These are phyloP conservation scores for Thraustochytrium striatum DNA, from an alignment of 352 stramenopile species.

Conservation along the genomic window DNA sequence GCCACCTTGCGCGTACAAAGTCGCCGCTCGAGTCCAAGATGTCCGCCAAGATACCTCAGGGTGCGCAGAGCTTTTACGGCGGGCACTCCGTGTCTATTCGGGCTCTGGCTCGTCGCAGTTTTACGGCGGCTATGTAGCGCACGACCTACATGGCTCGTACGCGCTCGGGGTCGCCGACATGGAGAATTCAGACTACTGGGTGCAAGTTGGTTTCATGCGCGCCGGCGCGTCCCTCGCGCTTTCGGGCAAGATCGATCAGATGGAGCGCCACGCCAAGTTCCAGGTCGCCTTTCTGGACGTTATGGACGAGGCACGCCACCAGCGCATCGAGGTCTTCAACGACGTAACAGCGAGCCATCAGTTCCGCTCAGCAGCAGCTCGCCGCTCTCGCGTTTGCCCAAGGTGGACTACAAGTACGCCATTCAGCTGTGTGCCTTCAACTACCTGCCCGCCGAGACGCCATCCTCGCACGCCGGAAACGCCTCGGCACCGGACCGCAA, in stretches of 20 bases:
- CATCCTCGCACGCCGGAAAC: no score
- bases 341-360: conserved; percentile 36
- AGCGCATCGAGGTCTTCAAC: conserved; percentile 2
- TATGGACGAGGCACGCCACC: conserved; percentile 9
- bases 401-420: conserved; percentile 45
- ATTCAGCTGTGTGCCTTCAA: conserved; percentile 41
- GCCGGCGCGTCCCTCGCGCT: conserved; percentile 7
- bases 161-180: background rate
- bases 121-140: background rate
- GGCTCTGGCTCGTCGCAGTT: background rate
- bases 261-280: conserved; percentile 5
- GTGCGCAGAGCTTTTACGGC: no score
- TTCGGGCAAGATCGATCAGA: background rate
- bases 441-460: background rate
- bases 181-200: conserved; percentile 19
- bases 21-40: no score
- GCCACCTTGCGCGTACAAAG: no score
- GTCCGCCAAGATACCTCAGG: no score
- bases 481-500: no score
- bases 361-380: background rate
- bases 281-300: conserved; percentile 28
- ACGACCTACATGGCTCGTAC: background rate
- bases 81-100: no score
- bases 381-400: background rate
- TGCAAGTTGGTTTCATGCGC: conserved; percentile 29